Base-by-base conservation (phyloP, 2,329 filamentous ascomycete genomes). In the Phyllosticta citriasiana region DNA sequence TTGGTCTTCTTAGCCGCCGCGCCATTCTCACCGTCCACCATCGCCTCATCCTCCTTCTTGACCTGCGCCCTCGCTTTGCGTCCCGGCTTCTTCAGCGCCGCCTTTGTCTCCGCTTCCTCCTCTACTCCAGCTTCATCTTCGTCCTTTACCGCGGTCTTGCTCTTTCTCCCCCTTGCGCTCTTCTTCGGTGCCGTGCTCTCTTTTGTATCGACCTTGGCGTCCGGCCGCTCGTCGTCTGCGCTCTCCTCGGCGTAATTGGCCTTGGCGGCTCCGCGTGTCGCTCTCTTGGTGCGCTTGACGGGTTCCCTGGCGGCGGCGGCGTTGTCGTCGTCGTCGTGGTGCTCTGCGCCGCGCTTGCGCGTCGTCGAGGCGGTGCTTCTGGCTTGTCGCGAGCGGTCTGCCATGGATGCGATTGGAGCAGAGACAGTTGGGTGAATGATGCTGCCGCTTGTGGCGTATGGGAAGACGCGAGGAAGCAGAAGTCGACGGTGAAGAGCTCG, bases 91-190 rank as follows among this genome's bases (percentile, higher is more conserved):
- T 52, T 65, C 35, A 59, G 51, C 16, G 27, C 54, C 14, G 57
- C 62, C 4, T 63, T 56, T 26, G 56, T 62, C 5, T 55, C 60
- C 19, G 62, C 57, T 47, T 65, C 61, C 10, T 56, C 57, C 5
- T 55, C 52, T 3, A 51, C 54, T 30, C 67, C 64, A 14, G 65
- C 63, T 9, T 61, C 22, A 5, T 24, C 27, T 3, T 33, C 62
- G 33, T 68, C 65, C 40, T 67, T 66, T 4, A 66, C 63, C 58
- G 68, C 66, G 47, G 68, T 69, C 12, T 61, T 63, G 58, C 19
- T 14, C 25, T 55, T 40, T 22, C 27, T 27, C 16, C 50, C 47
- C n/a, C 10, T 26, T 24, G 27, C 24, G 6, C 47, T 22, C 19
- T 62, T 57, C 26, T 26, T 58, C 3, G 60, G 60, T 22, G 19